Evolutionary conservation across 192 early-diverging fungal genomes (phyloP), one percentile per base, ranked within the genome.

Genomic region (Dispira simplex): DNA sequence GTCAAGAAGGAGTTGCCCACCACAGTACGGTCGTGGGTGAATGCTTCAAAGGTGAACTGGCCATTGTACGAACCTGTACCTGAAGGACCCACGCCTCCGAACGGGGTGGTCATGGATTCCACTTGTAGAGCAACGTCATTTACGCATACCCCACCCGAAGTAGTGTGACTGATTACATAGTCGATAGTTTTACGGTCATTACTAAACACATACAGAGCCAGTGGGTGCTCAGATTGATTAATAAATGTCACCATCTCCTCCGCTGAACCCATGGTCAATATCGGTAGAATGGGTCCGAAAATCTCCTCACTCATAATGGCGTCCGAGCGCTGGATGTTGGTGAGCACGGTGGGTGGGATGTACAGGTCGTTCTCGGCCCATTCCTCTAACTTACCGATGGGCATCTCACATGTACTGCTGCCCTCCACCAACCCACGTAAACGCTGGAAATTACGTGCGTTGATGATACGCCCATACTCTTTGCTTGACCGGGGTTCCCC

Each of bases 41-140:
- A 94, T 8, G 80, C 78, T 23, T 86, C 75, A 70, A 94, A 91
- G 3, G 88, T 85, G 65, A 73, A 66, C 46, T 79, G 69, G 56
- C 91, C 92, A 45, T 90, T 90, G 71, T 95, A 96, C 46, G 66
- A 75, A 56, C 95, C 95, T 43, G 90, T 80, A 0, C 95, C 95
- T 10, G 90, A 93, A 0, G 72, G 67, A 0, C 93, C 93, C 0
- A 88, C 80, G 49, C 93, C 95, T 51, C 91, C 92, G 70, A 95
- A 96, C 47, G 93, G 93, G n/a, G 90, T 63, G 23, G 66, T 65
- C 43, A 70, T 46, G 23, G 77, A 66, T 44, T 70, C 69, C 44
- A 78, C 59, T 26, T 88, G 84, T 62, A 90, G 74, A 64, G 91
- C 63, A 11, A 79, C 74, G 69, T 96, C 93, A 72, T 98, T 98